Percentiles rank a stretch among this genome's conserved stretches.
phyloP scores from a whole-genome alignment of 305 asterid species.

The Rubia occidens region DNA sequence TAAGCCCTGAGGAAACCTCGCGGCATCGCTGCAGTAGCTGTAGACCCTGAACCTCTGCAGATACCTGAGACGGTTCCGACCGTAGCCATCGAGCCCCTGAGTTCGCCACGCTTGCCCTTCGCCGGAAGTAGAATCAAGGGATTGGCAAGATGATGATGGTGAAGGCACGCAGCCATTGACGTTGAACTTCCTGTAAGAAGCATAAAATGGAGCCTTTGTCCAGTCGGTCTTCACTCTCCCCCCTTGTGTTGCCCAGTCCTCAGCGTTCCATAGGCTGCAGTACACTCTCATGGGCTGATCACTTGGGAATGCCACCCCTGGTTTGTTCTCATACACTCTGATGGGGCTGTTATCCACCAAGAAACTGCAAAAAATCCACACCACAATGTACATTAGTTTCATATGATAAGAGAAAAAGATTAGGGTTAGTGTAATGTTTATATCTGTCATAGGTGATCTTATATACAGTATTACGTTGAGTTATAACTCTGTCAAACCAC shows the following conservation, averaged over 20 bases:
- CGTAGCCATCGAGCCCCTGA: slow-evolving; percentile 25
- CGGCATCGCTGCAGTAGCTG: slow-evolving; percentile 31
- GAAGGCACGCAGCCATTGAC: slow-evolving; percentile 13
- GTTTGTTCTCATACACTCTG: slow-evolving; percentile 36
- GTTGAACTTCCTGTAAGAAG: slow-evolving; percentile 22
- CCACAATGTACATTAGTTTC: not conserved
- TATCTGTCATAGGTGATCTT: too few relatives aligned
- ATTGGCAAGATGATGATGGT: not conserved
- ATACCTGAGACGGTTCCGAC: slow-evolving; percentile 34
- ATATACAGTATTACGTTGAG: too few relatives aligned
- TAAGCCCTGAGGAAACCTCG: slow-evolving; percentile 31
- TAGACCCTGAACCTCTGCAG: slow-evolving; percentile 33
- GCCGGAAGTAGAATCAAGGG: not conserved
- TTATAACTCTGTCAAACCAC: too few relatives aligned
- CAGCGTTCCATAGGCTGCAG: slow-evolving; percentile 38
- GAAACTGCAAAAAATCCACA: slow-evolving; percentile 22
- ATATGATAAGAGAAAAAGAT: too few relatives aligned
- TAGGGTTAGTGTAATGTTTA: too few relatives aligned
- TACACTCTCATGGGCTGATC: slow-evolving; percentile 28
- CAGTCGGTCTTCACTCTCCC: slow-evolving; percentile 29
- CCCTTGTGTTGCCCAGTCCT: slow-evolving; percentile 43
- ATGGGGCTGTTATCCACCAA: slow-evolving; percentile 40
- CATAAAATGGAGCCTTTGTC: slow-evolving; percentile 31
- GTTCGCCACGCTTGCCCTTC: slow-evolving; percentile 27
- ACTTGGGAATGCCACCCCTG: slow-evolving; percentile 29